Evolutionary conservation across 2,329 filamentous ascomycete species (phyloP), one percentile per base, ranked within the genome.

Genomic region (Fusarium nodosum): DNA sequence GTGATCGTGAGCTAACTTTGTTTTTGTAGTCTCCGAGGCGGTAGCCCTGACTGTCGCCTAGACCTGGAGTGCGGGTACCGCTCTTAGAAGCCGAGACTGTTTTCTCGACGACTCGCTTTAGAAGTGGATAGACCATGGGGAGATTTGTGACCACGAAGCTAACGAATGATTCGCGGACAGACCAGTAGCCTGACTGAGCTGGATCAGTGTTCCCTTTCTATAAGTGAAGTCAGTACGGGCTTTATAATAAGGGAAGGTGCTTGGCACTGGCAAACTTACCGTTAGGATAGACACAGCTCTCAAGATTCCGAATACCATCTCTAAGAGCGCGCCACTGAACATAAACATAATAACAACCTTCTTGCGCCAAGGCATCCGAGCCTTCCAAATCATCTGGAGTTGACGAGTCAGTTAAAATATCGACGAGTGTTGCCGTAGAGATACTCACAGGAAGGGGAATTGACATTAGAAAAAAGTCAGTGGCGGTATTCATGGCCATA

Each of bases 271-370:
- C 3, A 7, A 2, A 1, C 48, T 28, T 39, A 52, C 48, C 2
- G 48, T 52, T 1, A 52, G 48, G 3, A 52, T 52, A 8, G 48
- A 52, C 2, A 52, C 48, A 6, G 48, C 48, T 18, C 48, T 39
- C 18, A 52, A 28, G 24, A 52, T 52, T 2, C 48, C 48, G 2
- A 52, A 52, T 7, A 52, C 20, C 48, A 52, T 52, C n/a, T 52
- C 48, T 18, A 52, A 20, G 1, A 52, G 34, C 18, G 48, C 48
- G 5, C 48, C 48, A 4, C 48, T 52, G 24, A 52, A 52, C 48
- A 52, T 52, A n/a, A 52, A 41, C 48, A 52, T 52, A 24, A 52
- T 52, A 3, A 52, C 48, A 9, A 41, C 10, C 48, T 52, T 52
- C 48, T 52, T 52, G n/a, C 48, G 48, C 48, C 48, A 52, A 0